Evolutionary conservation across 1,139 yeast species (phyloP).

Genomic region (Blastobotrys elegans): DNA sequence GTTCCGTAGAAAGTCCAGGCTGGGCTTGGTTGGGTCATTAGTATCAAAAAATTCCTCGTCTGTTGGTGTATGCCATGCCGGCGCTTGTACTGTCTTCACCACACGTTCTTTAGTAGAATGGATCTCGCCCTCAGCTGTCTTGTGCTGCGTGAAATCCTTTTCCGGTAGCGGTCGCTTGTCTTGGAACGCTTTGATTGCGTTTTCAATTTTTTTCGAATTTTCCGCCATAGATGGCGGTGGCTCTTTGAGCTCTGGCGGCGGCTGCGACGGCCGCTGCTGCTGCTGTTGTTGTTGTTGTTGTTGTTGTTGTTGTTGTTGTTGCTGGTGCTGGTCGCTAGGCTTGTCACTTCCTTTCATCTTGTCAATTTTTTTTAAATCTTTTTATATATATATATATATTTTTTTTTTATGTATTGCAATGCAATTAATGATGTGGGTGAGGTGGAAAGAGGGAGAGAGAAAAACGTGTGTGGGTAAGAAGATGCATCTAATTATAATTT

Average conservation of each 20-base stretch:
- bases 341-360: too few species aligned
- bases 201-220: slow-evolving; percentile 39
- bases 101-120: slow-evolving; percentile 68
- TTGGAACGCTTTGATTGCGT: slow-evolving; percentile 71
- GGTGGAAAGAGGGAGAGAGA: too few species aligned
- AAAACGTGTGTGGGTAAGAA: too few species aligned
- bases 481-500: too few species aligned
- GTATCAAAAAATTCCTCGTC: slow-evolving; percentile 68
- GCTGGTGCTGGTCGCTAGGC: too few species aligned
- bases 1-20: slow-evolving; percentile 61
- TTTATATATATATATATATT: too few species aligned
- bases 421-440: too few species aligned
- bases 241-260: not conserved
- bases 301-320: slow-evolving; percentile 1
- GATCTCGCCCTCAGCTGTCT: slow-evolving; percentile 63
- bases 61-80: slow-evolving; percentile 60
- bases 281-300: not conserved
- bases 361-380: too few species aligned
- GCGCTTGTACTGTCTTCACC: slow-evolving; percentile 59
- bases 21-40: slow-evolving; percentile 46
- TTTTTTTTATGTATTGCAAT: too few species aligned
- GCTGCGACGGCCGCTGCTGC: not conserved
- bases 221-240: slow-evolving; percentile 2
- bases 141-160: slow-evolving; percentile 51
- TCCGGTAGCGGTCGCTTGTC: slow-evolving; percentile 40